Percentiles rank a stretch among this genome's conserved stretches.
Conservation (phyloP, 1,284 basidiomycete species). For the Psilocybe mexicana region DNA sequence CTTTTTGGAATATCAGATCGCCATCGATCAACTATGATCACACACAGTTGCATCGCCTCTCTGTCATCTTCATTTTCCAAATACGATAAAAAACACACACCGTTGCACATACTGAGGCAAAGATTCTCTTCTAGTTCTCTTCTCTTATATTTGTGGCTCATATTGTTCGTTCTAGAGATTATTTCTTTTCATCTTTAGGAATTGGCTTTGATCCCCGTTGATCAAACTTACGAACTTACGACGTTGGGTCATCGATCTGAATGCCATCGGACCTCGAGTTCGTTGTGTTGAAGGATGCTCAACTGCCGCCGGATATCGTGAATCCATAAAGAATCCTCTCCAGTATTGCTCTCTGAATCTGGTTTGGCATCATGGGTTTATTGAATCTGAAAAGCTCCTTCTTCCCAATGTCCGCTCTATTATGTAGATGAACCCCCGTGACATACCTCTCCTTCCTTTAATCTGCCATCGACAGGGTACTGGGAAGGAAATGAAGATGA, state of each 20-base stretch:
- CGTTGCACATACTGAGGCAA: background rate
- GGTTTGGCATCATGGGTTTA: background rate
- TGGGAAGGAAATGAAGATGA: background rate
- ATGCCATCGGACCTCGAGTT: background rate
- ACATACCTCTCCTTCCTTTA: background rate
- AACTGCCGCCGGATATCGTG: background rate
- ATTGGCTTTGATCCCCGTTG: constrained; percentile 12
- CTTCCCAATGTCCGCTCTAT: background rate
- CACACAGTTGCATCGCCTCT: background rate
- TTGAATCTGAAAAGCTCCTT: background rate
- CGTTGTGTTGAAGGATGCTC: background rate
- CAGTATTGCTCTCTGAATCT: background rate
- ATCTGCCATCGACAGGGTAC: background rate
- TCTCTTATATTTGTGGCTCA: background rate
- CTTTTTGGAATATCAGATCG: background rate
- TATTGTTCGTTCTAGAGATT: background rate
- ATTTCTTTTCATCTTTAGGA: background rate
- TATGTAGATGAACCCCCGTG: background rate
- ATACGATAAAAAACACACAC: background rate
- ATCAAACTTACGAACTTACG: constrained; percentile 3
- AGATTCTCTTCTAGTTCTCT: background rate
- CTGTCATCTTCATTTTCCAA: background rate
- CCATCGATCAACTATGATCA: background rate
- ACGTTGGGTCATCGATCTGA: background rate
- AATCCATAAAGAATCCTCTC: background rate